Evolutionary conservation across 1,139 yeast species (phyloP).

Genomic region (Yamadazyma taylorii): DNA sequence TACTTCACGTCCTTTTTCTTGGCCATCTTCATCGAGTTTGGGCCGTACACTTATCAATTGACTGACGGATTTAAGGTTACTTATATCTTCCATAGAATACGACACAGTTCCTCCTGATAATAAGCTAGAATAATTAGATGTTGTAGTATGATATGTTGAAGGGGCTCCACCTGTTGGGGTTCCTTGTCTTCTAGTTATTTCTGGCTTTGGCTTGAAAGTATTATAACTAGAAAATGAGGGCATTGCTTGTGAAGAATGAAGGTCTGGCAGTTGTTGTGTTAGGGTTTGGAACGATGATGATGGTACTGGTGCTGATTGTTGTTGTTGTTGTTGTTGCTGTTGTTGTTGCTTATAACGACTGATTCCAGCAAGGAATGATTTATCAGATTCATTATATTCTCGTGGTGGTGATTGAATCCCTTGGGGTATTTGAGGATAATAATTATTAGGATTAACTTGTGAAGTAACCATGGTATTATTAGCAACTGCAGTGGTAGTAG

Average conservation of each 20-base stretch:
- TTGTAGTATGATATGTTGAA: conserved; percentile 28
- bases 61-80: conserved; percentile 18
- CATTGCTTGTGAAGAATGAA: no score
- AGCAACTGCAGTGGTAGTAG: conserved; percentile 7
- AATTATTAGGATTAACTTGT: conserved; percentile 6
- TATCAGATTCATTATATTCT: conserved; percentile 12
- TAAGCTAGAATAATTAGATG: conserved; percentile 38
- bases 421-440: conserved; percentile 6
- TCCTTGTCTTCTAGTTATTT: conserved; percentile 18
- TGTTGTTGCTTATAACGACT: conserved; percentile 21
- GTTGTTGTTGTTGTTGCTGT: no score
- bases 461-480: conserved; percentile 10
- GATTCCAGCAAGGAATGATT: conserved; percentile 18
- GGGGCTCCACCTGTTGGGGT: conserved; percentile 24
- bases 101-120: conserved; percentile 44
- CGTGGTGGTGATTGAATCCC: conserved; percentile 11
- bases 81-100: conserved; percentile 30
- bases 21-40: conserved; percentile 20
- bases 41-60: conserved; percentile 24
- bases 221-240: not conserved
- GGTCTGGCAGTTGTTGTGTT: no score
- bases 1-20: conserved; percentile 40
- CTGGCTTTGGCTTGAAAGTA: not conserved
- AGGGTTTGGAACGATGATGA: no score
- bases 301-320: no score